A percentile compares a stretch with the other conserved stretches of the same genome.
Evolutionary conservation across 202 grass and related monocot genomes (phyloP).

Genomic region (Setaria italica): DNA sequence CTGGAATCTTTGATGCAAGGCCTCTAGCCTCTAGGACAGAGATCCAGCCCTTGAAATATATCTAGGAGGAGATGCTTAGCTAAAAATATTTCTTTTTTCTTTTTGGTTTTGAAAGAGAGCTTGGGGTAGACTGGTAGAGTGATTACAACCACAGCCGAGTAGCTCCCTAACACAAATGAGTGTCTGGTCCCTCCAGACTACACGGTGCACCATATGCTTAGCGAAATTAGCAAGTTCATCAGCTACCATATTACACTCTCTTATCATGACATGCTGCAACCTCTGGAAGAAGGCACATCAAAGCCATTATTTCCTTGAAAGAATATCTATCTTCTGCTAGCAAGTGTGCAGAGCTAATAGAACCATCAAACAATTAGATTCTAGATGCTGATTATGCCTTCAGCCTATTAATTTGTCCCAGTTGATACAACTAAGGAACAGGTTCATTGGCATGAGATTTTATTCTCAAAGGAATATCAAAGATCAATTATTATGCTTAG

Average conservation of each 20-base stretch:
- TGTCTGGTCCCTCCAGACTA: constrained; percentile 1
- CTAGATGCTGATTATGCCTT: not conserved
- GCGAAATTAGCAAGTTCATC: not conserved
- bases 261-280: not conserved
- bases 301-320: not conserved
- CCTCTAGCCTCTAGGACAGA: no score
- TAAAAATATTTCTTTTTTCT: not conserved
- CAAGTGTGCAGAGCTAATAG: not conserved
- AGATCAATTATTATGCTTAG: not conserved
- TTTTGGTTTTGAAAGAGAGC: constrained; percentile 1
- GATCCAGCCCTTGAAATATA: no score
- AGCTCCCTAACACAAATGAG: not conserved
- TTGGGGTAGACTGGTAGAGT: not conserved
- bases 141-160: not conserved
- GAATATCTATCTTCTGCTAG: constrained; percentile 4
- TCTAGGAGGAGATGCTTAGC: not conserved
- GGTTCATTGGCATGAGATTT: constrained; percentile 2
- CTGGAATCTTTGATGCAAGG: no score
- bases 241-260: not conserved
- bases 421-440: constrained; percentile 25
- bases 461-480: constrained; percentile 6
- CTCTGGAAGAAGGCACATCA: not conserved
- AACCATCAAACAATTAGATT: not conserved
- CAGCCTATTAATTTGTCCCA: constrained; percentile 2
- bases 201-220: not conserved